phyloP scores from a whole-genome alignment of 225 moss, liverwort and hornwort genomes.

The Neckera pumila region DNA sequence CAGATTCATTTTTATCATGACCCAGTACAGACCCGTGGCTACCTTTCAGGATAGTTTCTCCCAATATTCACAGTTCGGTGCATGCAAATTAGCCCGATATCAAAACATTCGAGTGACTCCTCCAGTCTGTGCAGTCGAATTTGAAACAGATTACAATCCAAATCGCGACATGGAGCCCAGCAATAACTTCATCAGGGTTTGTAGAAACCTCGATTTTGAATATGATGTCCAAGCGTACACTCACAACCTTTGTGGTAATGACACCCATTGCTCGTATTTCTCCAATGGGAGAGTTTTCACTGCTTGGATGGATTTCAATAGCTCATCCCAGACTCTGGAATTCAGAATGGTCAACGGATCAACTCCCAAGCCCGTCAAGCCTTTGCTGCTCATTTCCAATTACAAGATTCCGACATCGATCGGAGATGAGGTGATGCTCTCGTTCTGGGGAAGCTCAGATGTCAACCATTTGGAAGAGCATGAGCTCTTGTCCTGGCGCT shows the following conservation, averaged over 20 bases:
- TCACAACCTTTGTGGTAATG: neutral
- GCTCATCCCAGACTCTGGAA: neutral
- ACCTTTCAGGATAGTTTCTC: neutral
- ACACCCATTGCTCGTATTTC: neutral
- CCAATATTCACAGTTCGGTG: neutral
- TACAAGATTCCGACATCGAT: neutral
- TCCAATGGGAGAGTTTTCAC: neutral
- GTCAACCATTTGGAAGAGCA: neutral
- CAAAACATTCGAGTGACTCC: neutral
- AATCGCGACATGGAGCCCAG: neutral
- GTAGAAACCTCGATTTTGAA: neutral
- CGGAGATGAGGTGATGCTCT: neutral
- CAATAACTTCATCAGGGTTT: neutral
- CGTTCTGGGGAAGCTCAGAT: neutral
- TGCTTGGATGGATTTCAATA: neutral
- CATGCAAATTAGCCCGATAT: neutral
- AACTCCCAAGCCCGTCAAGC: neutral
- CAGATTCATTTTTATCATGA: accelerated
- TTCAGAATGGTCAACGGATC: neutral
- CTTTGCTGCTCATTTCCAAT: neutral
- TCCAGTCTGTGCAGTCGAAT: neutral
- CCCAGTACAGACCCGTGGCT: neutral
- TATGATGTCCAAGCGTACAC: neutral
- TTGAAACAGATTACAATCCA: neutral
- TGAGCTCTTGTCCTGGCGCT: neutral